These are phyloP conservation scores for Scenedesmus sp. DNA, from an alignment of 163 green algal genomes.

Conservation along the genomic window DNA sequence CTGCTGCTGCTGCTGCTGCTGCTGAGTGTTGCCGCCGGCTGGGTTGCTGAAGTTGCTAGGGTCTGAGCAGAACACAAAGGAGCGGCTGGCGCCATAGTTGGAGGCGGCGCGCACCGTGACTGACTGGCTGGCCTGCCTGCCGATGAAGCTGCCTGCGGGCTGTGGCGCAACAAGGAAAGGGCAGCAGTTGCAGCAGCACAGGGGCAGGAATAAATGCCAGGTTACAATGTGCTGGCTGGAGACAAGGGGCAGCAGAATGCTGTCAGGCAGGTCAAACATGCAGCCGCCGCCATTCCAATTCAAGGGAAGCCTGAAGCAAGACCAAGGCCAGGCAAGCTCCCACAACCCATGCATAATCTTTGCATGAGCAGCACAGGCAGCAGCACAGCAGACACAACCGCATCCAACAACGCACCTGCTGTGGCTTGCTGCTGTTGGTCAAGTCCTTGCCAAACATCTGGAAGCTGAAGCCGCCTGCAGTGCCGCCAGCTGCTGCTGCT, in stretches of 20 bases:
- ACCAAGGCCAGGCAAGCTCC: too few relatives aligned
- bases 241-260: neutral
- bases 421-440: conserved; percentile 9
- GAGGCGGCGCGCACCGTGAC: conserved; percentile 35
- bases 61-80: conserved; percentile 51
- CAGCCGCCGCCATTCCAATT: too few relatives aligned
- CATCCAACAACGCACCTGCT: neutral
- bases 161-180: neutral
- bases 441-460: conserved; percentile 54
- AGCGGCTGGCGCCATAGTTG: conserved; percentile 47
- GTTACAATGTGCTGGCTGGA: neutral
- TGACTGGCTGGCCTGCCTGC: conserved; percentile 28
- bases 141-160: conserved; percentile 45
- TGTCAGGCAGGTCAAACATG: too few relatives aligned
- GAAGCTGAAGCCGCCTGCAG: conserved; percentile 41
- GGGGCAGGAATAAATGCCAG: neutral
- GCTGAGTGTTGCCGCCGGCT: neutral
- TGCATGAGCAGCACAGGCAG: neutral
- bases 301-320: too few relatives aligned
- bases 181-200: neutral
- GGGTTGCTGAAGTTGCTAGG: conserved; percentile 47
- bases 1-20: conserved; percentile 29
- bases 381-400: neutral
- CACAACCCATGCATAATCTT: too few relatives aligned
- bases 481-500: conserved; percentile 18